These are phyloP conservation scores for Coleophoma cylindrospora DNA, from an alignment of 2,329 filamentous ascomycete species.

Conservation along the genomic window DNA sequence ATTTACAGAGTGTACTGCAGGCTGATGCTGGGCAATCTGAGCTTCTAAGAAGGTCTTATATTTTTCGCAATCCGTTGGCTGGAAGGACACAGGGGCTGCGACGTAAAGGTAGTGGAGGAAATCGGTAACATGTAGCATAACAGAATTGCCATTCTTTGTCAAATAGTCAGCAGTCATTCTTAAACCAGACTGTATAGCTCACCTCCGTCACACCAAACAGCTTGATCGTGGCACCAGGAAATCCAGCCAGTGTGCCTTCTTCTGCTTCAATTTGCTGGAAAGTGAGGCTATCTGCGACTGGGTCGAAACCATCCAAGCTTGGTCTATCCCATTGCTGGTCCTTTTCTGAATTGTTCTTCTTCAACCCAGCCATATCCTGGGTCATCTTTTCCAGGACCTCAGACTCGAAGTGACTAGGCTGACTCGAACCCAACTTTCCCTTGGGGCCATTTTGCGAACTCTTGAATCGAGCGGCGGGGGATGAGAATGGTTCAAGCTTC, in stretches of 20 bases:
- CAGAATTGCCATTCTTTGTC: conserved; percentile 69
- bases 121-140: conserved; percentile 89
- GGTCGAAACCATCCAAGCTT: conserved; percentile 53
- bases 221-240: conserved; percentile 69
- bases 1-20: conserved; percentile 73
- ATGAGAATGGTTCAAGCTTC: conserved; percentile 64
- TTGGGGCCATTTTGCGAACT: conserved; percentile 59
- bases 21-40: conserved; percentile 67
- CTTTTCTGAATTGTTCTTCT: conserved; percentile 82
- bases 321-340: conserved; percentile 88
- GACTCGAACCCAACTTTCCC: conserved; percentile 64
- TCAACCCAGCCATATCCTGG: conserved; percentile 83
- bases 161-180: conserved; percentile 9
- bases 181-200: conserved; percentile 12
- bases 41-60: conserved; percentile 80
- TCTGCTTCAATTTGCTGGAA: conserved; percentile 97
- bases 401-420: conserved; percentile 83
- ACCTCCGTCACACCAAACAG: conserved; percentile 89
- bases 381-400: conserved; percentile 94
- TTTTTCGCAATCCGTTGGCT: conserved; percentile 67
- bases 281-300: conserved; percentile 63
- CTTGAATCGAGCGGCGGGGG: conserved; percentile 52
- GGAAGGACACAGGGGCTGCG: conserved; percentile 79
- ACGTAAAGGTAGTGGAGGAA: conserved; percentile 97
- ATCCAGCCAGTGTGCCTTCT: conserved; percentile 77